A percentile compares a stretch with the other conserved stretches of the same genome.
Evolutionary conservation across 805 yeast genomes (phyloP).

Genomic region (Metschnikowia hibisci): DNA sequence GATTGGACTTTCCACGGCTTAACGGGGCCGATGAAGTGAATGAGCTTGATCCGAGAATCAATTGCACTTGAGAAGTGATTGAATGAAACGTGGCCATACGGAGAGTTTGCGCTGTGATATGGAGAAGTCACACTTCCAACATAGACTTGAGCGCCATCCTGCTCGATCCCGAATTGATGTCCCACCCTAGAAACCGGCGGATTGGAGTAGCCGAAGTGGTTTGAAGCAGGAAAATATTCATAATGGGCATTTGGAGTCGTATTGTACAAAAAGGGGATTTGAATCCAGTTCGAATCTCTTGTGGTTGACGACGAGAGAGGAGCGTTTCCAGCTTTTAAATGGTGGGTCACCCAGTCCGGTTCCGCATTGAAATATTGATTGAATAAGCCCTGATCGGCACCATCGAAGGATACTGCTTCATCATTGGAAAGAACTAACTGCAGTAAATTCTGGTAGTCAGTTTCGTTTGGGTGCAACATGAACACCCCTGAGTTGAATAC

Average conservation of each 20-base stretch:
- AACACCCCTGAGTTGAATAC: conserved; percentile 21
- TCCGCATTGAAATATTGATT: conserved; percentile 62
- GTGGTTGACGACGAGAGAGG: background rate
- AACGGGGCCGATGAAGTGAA: conserved; percentile 64
- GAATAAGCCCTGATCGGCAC: conserved; percentile 88
- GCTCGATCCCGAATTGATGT: background rate
- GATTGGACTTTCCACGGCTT: conserved; percentile 50
- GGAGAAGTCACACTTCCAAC: background rate
- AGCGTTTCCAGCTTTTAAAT: conserved; percentile 7
- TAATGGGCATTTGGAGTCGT: conserved; percentile 67
- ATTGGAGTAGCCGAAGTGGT: conserved; percentile 36
- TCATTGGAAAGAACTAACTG: conserved; percentile 19
- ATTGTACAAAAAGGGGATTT: conserved; percentile 77
- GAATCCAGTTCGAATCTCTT: conserved; percentile 49
- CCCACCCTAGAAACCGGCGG: background rate
- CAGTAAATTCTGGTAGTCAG: conserved; percentile 27
- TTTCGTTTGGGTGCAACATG: conserved; percentile 14
- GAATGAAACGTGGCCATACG: conserved; percentile 7
- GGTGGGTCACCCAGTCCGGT: conserved; percentile 37
- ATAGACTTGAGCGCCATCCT: background rate
- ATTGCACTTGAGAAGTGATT: conserved; percentile 7
- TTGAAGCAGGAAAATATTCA: conserved; percentile 69
- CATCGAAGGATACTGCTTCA: conserved; percentile 55
- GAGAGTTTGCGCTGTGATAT: conserved; percentile 1
- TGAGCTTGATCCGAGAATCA: conserved; percentile 40